phyloP scores from a whole-genome alignment of 108 stramenopile genomes.

The Heterococcus sp. region DNA sequence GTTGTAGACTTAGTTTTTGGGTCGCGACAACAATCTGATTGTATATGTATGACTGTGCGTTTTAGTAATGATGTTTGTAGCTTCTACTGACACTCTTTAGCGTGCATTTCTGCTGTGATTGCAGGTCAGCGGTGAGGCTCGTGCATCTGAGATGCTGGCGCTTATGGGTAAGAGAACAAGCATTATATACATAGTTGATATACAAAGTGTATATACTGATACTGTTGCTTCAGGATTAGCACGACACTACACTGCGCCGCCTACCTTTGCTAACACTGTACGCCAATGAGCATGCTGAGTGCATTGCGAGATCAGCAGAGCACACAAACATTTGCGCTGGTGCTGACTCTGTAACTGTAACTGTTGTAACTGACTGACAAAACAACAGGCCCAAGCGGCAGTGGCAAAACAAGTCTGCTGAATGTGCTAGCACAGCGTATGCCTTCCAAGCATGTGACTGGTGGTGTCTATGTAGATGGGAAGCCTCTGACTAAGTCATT shows the following conservation, averaged over 20 bases:
- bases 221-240: not conserved
- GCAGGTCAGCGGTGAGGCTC: too few relatives aligned
- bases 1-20: too few relatives aligned
- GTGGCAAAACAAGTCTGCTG: constrained; percentile 53
- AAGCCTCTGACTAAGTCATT: constrained; percentile 20
- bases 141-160: too few relatives aligned
- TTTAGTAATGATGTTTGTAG: too few relatives aligned
- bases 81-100: too few relatives aligned
- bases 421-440: constrained; percentile 48
- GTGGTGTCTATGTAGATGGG: constrained; percentile 21
- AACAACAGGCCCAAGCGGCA: constrained; percentile 53
- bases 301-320: not conserved
- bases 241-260: not conserved
- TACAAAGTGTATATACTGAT: not conserved
- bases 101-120: too few relatives aligned
- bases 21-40: too few relatives aligned
- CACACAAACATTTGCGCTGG: not conserved
- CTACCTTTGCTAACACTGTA: not conserved
- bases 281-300: not conserved
- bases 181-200: not conserved
- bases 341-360: not conserved
- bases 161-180: too few relatives aligned
- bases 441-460: constrained; percentile 15
- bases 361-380: constrained; percentile 14
- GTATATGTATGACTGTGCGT: too few relatives aligned